Evolutionary conservation across 805 yeast genomes (phyloP).

Genomic region (Starmerella kuoi): DNA sequence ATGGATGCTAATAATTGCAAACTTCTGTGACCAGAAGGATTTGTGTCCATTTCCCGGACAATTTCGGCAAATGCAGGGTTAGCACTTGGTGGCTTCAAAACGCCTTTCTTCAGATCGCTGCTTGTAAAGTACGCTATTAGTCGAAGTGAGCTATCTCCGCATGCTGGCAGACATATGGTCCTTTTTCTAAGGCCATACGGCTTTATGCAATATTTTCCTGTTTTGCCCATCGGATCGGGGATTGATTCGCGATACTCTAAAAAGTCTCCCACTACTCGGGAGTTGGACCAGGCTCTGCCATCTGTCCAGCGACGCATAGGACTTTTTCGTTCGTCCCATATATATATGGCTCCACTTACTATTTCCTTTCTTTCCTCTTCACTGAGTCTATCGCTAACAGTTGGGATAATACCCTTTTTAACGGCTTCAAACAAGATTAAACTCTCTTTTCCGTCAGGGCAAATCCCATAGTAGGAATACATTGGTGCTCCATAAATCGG

Average conservation of each 20-base stretch:
- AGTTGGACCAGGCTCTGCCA: slow-evolving; percentile 61
- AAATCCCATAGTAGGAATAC: slow-evolving; percentile 53
- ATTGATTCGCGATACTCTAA: slow-evolving; percentile 54
- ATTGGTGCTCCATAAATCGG: slow-evolving; percentile 23
- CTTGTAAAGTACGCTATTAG: slow-evolving; percentile 42
- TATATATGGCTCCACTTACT: slow-evolving; percentile 47
- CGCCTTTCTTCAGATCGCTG: slow-evolving; percentile 25
- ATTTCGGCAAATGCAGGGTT: slow-evolving; percentile 33
- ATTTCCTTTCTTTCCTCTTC: slow-evolving; percentile 45
- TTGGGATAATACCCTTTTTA: slow-evolving; percentile 43
- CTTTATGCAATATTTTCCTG: slow-evolving; percentile 33
- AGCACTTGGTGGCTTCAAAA: slow-evolving; percentile 34
- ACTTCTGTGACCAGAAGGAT: slow-evolving; percentile 1
- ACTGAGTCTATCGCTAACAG: slow-evolving; percentile 46
- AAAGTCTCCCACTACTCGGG: slow-evolving; percentile 54
- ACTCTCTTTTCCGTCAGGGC: slow-evolving; percentile 49
- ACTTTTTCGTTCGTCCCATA: slow-evolving; percentile 62
- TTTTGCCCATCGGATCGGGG: slow-evolving; percentile 16
- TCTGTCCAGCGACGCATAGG: slow-evolving; percentile 73
- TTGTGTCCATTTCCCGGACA: slow-evolving; percentile 4
- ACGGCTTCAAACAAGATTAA: slow-evolving; percentile 55
- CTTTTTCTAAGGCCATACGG: slow-evolving; percentile 51
- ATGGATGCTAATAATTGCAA: slow-evolving; percentile 5
- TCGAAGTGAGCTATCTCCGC: slow-evolving; percentile 44
- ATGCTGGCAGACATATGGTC: slow-evolving; percentile 45